Percentiles rank a stretch among this genome's conserved stretches.
Conservation (phyloP, 345 rosid genomes). For the Eucalyptus globulus region DNA sequence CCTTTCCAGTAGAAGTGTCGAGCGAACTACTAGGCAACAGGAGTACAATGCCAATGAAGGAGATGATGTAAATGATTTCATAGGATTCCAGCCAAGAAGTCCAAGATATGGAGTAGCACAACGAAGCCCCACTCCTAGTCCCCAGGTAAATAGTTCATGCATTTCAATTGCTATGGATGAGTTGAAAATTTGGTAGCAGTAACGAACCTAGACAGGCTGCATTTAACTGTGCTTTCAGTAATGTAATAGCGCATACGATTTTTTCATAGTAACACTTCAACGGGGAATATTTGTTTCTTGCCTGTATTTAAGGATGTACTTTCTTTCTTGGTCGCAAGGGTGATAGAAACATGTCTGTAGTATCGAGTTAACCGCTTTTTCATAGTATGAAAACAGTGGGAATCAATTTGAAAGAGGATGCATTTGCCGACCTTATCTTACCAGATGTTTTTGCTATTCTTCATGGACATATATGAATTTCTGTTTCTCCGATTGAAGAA, state of each 20-base stretch:
- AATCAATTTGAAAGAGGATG: not conserved
- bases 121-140: constrained; percentile 56
- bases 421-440: not conserved
- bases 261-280: not conserved
- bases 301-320: not conserved
- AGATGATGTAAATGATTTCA: constrained; percentile 27
- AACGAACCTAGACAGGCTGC: not conserved
- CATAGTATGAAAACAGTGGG: not conserved
- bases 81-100: constrained; percentile 33
- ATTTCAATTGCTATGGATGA: not conserved
- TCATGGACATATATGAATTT: not conserved
- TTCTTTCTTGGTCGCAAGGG: not conserved
- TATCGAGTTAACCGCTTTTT: not conserved
- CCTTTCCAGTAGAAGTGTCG: constrained; percentile 18
- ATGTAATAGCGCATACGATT: not conserved
- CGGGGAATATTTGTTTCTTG: not conserved
- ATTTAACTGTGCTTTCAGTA: not conserved
- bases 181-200: not conserved
- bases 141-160: constrained; percentile 35
- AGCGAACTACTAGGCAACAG: constrained; percentile 1
- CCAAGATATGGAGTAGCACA: constrained; percentile 12
- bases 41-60: constrained; percentile 13
- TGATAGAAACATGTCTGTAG: not conserved
- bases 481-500: not conserved
- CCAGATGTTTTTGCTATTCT: not conserved